phyloP scores from a whole-genome alignment of 2,329 filamentous ascomycete species.

The Fonsecaea multimorphosa region DNA sequence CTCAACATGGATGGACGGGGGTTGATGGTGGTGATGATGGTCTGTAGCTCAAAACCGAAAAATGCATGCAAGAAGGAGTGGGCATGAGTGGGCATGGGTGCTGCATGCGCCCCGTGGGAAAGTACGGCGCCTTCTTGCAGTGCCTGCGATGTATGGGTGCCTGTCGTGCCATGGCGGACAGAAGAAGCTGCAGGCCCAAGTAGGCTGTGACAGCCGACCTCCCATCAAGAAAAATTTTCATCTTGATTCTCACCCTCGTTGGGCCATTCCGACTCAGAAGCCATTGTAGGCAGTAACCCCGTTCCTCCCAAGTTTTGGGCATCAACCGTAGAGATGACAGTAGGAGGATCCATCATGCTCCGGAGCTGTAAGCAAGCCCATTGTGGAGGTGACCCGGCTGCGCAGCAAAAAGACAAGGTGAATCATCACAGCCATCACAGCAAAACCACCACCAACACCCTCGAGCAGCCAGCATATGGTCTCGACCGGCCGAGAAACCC shows the following conservation, averaged over 20 bases:
- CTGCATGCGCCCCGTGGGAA: not conserved
- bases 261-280: not conserved
- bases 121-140: not conserved
- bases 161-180: constrained; percentile 1
- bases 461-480: not conserved
- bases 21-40: too few species aligned
- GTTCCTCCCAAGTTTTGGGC: not conserved
- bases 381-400: not conserved
- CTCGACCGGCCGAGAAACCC: constrained; percentile 3
- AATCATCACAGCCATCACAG: not conserved
- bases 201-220: constrained; percentile 1
- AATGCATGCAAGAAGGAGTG: not conserved
- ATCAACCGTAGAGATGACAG: not conserved
- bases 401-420: not conserved
- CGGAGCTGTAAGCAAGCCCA: not conserved
- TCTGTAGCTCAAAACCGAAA: not conserved
- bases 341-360: not conserved
- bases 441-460: too few species aligned
- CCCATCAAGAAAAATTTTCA: not conserved
- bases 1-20: not conserved
- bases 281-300: not conserved
- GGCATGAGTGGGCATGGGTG: not conserved
- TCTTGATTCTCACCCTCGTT: not conserved
- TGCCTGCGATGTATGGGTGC: not conserved
- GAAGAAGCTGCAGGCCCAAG: not conserved